phyloP scores from a whole-genome alignment of 495 filamentous ascomycete genomes.

The Aspergillus steynii region DNA sequence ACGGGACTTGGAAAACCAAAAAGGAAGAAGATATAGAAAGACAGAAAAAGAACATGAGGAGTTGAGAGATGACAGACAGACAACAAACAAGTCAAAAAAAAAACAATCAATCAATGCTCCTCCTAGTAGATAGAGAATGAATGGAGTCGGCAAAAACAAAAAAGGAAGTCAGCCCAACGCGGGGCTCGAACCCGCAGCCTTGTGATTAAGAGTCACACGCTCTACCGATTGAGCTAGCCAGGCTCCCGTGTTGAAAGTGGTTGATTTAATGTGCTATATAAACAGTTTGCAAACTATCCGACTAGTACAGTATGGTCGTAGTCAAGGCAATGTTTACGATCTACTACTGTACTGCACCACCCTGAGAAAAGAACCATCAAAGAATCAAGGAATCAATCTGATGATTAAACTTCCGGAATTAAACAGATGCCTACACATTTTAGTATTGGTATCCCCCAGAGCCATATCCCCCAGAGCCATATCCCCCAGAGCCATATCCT shows the following conservation, averaged over 20 bases:
- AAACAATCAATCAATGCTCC: too few relatives aligned
- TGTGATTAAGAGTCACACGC: conserved; percentile 61
- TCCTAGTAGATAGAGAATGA: not conserved
- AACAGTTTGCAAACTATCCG: not conserved
- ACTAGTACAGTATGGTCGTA: not conserved
- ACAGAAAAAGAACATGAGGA: too few relatives aligned
- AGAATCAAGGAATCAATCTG: not conserved
- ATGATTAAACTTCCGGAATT: not conserved
- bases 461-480: conserved; percentile 49
- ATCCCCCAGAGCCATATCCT: conserved; percentile 50
- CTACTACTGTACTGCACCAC: not conserved
- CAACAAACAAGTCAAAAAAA: too few relatives aligned
- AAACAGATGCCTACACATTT: not conserved
- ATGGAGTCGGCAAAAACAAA: not conserved
- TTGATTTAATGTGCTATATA: not conserved
- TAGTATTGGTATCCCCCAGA: conserved; percentile 11
- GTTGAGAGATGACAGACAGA: too few relatives aligned
- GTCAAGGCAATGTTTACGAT: too few relatives aligned
- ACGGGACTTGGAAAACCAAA: too few relatives aligned
- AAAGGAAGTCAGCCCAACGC: conserved; percentile 43
- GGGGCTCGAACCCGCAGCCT: conserved; percentile 58
- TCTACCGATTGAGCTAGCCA: conserved; percentile 59
- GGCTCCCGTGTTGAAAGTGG: conserved; percentile 5
- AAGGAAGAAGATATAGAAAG: too few relatives aligned
- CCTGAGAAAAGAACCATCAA: not conserved